Base-by-base conservation (phyloP, 1,284 basidiomycete genomes). In the Tausonia pullulans region DNA sequence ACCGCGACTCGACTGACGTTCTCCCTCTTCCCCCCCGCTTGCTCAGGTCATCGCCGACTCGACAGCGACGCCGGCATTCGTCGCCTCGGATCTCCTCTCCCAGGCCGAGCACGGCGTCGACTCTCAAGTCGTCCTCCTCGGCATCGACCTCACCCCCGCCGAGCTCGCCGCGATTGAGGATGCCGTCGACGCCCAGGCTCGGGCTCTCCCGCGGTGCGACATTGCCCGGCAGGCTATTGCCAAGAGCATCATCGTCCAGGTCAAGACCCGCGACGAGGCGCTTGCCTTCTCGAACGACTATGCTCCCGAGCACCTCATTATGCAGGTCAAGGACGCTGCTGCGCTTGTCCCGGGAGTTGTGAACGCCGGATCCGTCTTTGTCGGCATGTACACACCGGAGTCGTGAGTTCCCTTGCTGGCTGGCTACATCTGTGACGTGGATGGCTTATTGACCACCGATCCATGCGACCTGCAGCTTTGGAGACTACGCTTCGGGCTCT, bases 41-140 rank as follows among this genome's bases (percentile, higher is more conserved):
- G 14, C 11, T 27, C 69, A 94, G 90, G 90, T 97, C 65, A 90
- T 98, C 68, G 93, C 94, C 48, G 96, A 98, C 75, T 78, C 84
- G 66, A 86, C 87, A 3, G 86, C 87, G 68, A 86, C 90, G 72
- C 86, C 95, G 0, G 84, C 86, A 3, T 97, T 96, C 71, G 92
- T 98, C 51, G 96, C 96, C 11, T 92, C 93, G 3, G 96, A 99
- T 74, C 83, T 99, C 40, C 82, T 98, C 41, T 95, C 91, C 4
- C 96, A 99, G 79, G 96, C 96, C 13, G 93, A 99, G 75, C 96
- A 98, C 74, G 96, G 96, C 52, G 84, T 93, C 46, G 96, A 99
- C 78, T 98, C 94, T 8, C 95, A 98, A 76, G 96, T 98, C 63
- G 90, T 98, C 57, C 83, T 98, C 60, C 86, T 98, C 63, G 83